Conservation (phyloP, 176 grass and related monocot species). For the Saccharum officinarum region DNA sequence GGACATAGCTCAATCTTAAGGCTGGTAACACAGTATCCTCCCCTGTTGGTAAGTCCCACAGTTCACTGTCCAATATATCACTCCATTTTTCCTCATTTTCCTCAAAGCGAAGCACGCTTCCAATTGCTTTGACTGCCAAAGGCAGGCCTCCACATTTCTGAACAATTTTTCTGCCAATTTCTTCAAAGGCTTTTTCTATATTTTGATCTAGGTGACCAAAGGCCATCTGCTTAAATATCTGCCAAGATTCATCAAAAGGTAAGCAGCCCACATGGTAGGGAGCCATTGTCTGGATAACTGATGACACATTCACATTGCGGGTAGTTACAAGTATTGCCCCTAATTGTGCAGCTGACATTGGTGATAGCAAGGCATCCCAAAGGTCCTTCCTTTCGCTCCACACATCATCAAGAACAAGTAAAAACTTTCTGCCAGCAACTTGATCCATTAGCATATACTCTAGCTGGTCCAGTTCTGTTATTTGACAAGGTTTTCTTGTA, state of each 20-base stretch:
- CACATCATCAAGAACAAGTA: slow-evolving; percentile 47
- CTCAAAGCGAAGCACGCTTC: slow-evolving; percentile 12
- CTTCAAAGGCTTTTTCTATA: slow-evolving; percentile 2
- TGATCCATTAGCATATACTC: slow-evolving; percentile 22
- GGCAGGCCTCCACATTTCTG: slow-evolving; percentile 35
- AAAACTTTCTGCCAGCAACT: slow-evolving; percentile 24
- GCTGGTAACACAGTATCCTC: slow-evolving; percentile 34
- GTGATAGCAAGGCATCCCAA: slow-evolving; percentile 25
- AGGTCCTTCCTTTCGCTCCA: slow-evolving; percentile 36
- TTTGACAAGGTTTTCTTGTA: slow-evolving; percentile 10
- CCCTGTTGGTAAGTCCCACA: slow-evolving; percentile 26
- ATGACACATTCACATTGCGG: slow-evolving; percentile 21
- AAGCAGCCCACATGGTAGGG: slow-evolving; percentile 26
- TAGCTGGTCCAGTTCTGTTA: slow-evolving; percentile 28
- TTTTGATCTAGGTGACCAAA: neutral
- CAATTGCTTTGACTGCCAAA: slow-evolving; percentile 36
- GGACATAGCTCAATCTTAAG: slow-evolving; percentile 45
- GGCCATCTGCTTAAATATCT: neutral
- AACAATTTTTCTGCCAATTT: slow-evolving; percentile 35
- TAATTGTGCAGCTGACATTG: neutral
- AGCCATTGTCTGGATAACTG: slow-evolving; percentile 32
- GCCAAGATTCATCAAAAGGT: slow-evolving; percentile 26
- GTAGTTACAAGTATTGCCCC: slow-evolving; percentile 42
- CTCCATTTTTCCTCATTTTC: slow-evolving; percentile 25
- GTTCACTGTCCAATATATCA: slow-evolving; percentile 42